Conservation (phyloP, 2,329 filamentous ascomycete genomes). For the Hymenotorrendiella dingleyae region DNA sequence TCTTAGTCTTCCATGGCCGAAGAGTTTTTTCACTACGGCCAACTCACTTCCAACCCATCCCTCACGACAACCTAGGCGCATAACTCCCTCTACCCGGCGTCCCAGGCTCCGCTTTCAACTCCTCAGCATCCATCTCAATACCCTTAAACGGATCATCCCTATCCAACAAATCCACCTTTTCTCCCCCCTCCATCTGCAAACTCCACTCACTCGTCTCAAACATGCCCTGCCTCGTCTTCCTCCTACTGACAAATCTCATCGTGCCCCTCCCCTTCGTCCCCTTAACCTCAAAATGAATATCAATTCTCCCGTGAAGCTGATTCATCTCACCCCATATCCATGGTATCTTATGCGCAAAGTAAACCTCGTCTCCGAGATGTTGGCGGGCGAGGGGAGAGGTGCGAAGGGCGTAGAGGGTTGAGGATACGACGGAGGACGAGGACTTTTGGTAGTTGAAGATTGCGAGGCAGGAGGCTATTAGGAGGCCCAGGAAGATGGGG, state of each 20-base stretch:
- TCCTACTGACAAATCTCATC: conserved; percentile 75
- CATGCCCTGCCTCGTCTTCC: conserved; percentile 54
- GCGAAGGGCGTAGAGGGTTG: conserved; percentile 85
- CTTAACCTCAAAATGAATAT: conserved; percentile 82
- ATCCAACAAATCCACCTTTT: conserved; percentile 66
- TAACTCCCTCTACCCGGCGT: conserved; percentile 34
- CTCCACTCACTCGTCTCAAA: conserved; percentile 93
- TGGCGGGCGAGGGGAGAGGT: conserved; percentile 70
- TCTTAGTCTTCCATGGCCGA: conserved; percentile 6
- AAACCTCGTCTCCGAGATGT: conserved; percentile 79
- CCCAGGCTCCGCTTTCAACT: conserved; percentile 37
- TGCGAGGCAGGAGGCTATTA: conserved; percentile 66
- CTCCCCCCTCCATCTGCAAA: conserved; percentile 59
- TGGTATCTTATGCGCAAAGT: conserved; percentile 71
- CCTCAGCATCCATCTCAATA: conserved; percentile 38
- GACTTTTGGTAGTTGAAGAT: conserved; percentile 99
- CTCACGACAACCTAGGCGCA: conserved; percentile 28
- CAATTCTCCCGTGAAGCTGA: conserved; percentile 83
- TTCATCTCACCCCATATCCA: conserved; percentile 88
- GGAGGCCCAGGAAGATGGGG: conserved; percentile 71
- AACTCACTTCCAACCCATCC: conserved; percentile 17
- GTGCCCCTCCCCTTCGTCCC: conserved; percentile 64
- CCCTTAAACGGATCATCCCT: conserved; percentile 62
- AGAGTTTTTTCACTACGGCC: background rate
- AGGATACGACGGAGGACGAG: conserved; percentile 78